Percentiles rank a stretch among this genome's conserved stretches.
phyloP scores from a whole-genome alignment of 2,329 filamentous ascomycete genomes.

The Aspergillus versicolor region DNA sequence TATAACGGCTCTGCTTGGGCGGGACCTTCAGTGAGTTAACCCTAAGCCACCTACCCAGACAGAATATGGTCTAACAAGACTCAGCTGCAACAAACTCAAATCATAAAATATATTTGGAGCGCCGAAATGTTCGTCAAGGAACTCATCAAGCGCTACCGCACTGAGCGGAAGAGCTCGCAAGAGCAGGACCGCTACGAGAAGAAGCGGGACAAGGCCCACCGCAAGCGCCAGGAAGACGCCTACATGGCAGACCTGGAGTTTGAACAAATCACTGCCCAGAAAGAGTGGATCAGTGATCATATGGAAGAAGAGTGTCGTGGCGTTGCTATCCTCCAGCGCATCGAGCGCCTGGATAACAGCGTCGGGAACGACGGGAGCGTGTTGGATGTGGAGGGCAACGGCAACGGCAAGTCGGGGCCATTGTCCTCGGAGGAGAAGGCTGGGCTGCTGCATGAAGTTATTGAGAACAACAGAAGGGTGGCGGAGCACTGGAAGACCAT shows the following conservation, averaged over 20 bases:
- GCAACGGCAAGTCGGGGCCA: neutral
- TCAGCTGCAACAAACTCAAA: no score
- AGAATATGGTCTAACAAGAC: no score
- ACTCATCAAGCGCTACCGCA: neutral
- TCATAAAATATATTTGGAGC: neutral
- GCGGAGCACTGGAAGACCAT: neutral
- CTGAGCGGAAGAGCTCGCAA: neutral
- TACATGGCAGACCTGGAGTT: neutral
- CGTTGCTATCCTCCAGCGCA: neutral
- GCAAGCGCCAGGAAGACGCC: neutral
- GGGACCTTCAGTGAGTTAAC: no score
- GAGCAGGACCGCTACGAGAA: neutral
- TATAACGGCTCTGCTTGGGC: no score
- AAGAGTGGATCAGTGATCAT: neutral
- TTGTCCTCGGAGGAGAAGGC: neutral
- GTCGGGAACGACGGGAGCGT: neutral
- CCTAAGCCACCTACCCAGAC: no score
- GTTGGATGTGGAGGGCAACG: neutral
- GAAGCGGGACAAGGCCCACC: neutral
- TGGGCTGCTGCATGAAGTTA: neutral
- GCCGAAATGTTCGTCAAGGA: neutral
- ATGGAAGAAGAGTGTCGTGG: neutral
- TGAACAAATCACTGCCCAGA: neutral
- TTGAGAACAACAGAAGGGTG: neutral
- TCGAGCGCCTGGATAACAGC: neutral